Base-by-base conservation (phyloP, 192 early-diverging fungal species). In the Coemansia sp. region DNA sequence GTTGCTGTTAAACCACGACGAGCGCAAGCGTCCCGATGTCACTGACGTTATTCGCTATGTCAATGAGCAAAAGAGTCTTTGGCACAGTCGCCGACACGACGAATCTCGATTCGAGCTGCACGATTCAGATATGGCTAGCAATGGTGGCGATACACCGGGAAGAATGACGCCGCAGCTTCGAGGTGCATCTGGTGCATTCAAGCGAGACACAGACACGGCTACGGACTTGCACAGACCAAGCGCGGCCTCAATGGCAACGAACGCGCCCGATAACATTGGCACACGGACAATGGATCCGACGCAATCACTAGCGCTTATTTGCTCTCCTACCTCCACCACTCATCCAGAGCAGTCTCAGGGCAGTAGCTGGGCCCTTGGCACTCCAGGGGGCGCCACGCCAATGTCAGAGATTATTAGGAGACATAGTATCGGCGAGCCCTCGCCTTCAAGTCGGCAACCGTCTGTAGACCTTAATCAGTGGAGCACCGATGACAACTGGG, bases 1-100 rank as follows among this genome's bases (percentile, higher is more conserved):
- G 41, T 52, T 60, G 30, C 63, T 82, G 24, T 41, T 82, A 24
- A 68, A 82, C 37, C 71, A 76, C 20, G 63, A 74, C 58, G 80
- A 82, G 55, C 30, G 65, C 35, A 77, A 69, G 58, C 60, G 80
- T 3, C 80, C 80, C 1, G 75, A 82, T 63, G 49, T 82, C 39
- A 32, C 38, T 11, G 71, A 82, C 18, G 40, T 82, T 18, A 62
- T 75, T 29, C 65, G 67, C 22, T 47, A 66, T 15, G 59, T 81
- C 6, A 40, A 40, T 5, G 69, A 75, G 70, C 67, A 74, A 34
- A 62, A 53, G 22, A 65, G 67, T n/a, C 34, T 81, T 20, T 81
- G 78, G 73, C 67, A 64, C 35, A 75, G 59, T 35, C 78, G 78
- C 34, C 47, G 55, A 8, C 50, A 59, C 34, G 70, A 71, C 49